phyloP scores from a whole-genome alignment of 805 yeast genomes.

The Lipomyces kockii region DNA sequence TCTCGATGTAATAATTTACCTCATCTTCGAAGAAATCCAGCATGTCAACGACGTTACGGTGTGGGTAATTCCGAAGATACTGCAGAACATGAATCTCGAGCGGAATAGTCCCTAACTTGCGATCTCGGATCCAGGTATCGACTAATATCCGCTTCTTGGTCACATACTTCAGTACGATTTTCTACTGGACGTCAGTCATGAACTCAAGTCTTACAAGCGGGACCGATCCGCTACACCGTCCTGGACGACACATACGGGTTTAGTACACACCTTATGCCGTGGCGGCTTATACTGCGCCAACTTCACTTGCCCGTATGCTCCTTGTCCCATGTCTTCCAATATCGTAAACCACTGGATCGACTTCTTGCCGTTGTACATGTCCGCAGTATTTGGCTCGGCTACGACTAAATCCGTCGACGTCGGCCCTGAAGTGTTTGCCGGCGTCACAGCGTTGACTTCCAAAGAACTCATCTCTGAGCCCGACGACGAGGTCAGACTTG shows the following conservation, averaged over 20 bases:
- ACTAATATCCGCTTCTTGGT: slow-evolving; percentile 91
- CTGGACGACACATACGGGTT: slow-evolving; percentile 4
- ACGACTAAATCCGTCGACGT: slow-evolving; percentile 20
- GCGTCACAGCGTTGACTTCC: background rate
- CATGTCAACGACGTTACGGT: slow-evolving; percentile 82
- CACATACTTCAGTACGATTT: slow-evolving; percentile 83
- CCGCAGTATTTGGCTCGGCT: background rate
- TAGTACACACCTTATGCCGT: slow-evolving; percentile 21
- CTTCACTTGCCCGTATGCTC: slow-evolving; percentile 95
- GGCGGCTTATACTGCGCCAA: slow-evolving; percentile 65
- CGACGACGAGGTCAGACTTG: background rate
- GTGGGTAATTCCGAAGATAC: slow-evolving; percentile 65
- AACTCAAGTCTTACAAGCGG: background rate
- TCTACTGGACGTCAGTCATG: slow-evolving; percentile 54
- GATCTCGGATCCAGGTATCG: slow-evolving; percentile 96
- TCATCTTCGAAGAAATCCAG: slow-evolving; percentile 93
- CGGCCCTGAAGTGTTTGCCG: background rate
- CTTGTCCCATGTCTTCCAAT: slow-evolving; percentile 85
- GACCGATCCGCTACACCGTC: background rate
- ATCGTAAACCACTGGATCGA: slow-evolving; percentile 71
- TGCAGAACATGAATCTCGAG: slow-evolving; percentile 95
- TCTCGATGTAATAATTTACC: slow-evolving; percentile 85
- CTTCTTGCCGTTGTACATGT: slow-evolving; percentile 54
- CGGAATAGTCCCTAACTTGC: slow-evolving; percentile 89
- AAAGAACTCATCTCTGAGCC: background rate